Conservation (phyloP, 2,329 filamentous ascomycete genomes). For the Cadophora malorum region DNA sequence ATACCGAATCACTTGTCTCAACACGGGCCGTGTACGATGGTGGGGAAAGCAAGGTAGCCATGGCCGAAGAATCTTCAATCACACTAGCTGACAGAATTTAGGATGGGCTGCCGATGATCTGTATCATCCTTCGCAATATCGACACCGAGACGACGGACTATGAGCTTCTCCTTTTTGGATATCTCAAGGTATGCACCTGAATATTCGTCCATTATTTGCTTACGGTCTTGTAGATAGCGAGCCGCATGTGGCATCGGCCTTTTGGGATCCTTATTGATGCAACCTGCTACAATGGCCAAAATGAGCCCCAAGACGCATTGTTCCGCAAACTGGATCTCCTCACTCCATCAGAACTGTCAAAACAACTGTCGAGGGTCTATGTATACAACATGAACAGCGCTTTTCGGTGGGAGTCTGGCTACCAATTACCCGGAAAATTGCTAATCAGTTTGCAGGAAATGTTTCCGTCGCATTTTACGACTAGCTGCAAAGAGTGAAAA, state of each 20-base stretch:
- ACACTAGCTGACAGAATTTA: conserved; percentile 41
- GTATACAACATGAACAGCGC: conserved; percentile 78
- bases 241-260: conserved; percentile 71
- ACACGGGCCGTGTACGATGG: conserved; percentile 73
- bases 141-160: conserved; percentile 70
- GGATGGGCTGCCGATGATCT: conserved; percentile 73
- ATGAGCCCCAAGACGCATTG: conserved; percentile 69
- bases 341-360: conserved; percentile 65
- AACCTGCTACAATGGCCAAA: conserved; percentile 72
- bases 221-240: conserved; percentile 60
- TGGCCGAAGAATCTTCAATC: background rate
- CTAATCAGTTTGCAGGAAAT: conserved; percentile 55
- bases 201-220: background rate
- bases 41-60: conserved; percentile 67
- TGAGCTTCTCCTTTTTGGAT: conserved; percentile 71
- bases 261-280: conserved; percentile 73
- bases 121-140: conserved; percentile 71
- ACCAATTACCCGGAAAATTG: background rate
- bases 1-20: conserved; percentile 68
- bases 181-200: conserved; percentile 62
- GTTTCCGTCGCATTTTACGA: conserved; percentile 68
- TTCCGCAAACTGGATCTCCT: conserved; percentile 69
- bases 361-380: conserved; percentile 66
- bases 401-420: conserved; percentile 66
- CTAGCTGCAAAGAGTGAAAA: conserved; percentile 65